phyloP scores from a whole-genome alignment of 2,329 filamentous ascomycete genomes.

The Trichophyton simii region DNA sequence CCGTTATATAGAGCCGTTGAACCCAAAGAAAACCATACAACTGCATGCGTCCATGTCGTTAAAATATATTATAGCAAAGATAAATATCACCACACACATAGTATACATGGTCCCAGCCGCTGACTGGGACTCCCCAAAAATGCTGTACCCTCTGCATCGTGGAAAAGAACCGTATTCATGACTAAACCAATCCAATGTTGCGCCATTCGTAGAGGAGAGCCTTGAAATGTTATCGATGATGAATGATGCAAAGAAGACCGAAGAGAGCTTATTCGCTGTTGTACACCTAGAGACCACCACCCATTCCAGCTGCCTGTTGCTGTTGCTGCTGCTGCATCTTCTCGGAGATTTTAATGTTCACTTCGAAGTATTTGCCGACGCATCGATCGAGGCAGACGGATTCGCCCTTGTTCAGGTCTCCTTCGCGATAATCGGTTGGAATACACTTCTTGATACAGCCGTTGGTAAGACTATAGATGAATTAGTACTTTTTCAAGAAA shows the following conservation, averaged over 20 bases:
- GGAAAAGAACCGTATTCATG: neutral
- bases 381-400: conserved; percentile 96
- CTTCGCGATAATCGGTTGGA: conserved; percentile 82
- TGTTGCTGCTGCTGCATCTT: conserved; percentile 78
- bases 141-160: neutral
- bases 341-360: conserved; percentile 94
- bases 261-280: neutral
- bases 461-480: conserved; percentile 54
- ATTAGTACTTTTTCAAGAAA: neutral
- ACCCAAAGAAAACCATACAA: neutral
- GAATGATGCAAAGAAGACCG: neutral
- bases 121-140: neutral
- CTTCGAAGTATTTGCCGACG: conserved; percentile 95
- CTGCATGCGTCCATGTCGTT: neutral
- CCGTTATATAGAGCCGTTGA: neutral
- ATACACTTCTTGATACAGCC: conserved; percentile 92
- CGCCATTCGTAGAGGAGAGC: neutral
- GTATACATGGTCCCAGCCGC: neutral
- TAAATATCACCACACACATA: neutral
- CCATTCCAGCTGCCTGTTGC: neutral
- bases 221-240: neutral
- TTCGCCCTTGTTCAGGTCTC: conserved; percentile 97
- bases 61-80: conserved; percentile 2
- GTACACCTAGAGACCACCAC: neutral
- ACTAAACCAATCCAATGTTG: neutral